Base-by-base conservation (phyloP, 2,329 filamentous ascomycete species). In the Fusarium buxicola region DNA sequence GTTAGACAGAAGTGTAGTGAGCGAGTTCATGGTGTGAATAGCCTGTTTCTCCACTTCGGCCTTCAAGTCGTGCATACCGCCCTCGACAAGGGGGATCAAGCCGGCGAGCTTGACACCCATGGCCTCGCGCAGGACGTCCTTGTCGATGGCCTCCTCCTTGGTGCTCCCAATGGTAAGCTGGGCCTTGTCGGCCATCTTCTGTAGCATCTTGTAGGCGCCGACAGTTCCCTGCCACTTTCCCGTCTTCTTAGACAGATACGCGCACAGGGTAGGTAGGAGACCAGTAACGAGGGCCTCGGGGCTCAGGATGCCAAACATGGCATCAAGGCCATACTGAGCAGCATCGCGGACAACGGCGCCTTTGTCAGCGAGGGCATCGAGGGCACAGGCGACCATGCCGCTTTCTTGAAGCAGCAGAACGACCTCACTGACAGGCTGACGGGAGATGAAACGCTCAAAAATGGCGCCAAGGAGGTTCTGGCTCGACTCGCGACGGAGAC, bases 181-280 rank as follows among this genome's bases (percentile, higher is more conserved):
- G 35, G 94, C 92, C 82, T 96, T 97, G 75, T 96, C 91, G 43
- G 95, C 95, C 90, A 98, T 96, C 77, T 89, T 92, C 75, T 95
- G 93, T 56, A 99, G 81, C 63, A 98, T 78, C 76, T 90, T 88
- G 74, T 90, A 90, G 40, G 92, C 95, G 59, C 91, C 94, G 49
- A 97, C 92, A 13, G 92, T 92, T 59, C 95, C 95, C 80, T 99
- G 95, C 95, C 95, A 99, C 80, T 99, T 99, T 66, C 92, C 94
- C 13, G 92, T 91, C 73, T 87, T 88, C 79, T 92, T 96, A 73
- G 83, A 82, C 27, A 99, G 83, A 75, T 98, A 98, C 48, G 84
- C 78, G 61, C 83, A 79, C 35, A 99, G 81, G 13, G 87, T 84
- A 3, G 95, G 93, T 47, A 99, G 82, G 36, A 99, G 84, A 16